Evolutionary conservation across 2,329 filamentous ascomycete species (phyloP).

Genomic region (Aspergillus viridinutans): DNA sequence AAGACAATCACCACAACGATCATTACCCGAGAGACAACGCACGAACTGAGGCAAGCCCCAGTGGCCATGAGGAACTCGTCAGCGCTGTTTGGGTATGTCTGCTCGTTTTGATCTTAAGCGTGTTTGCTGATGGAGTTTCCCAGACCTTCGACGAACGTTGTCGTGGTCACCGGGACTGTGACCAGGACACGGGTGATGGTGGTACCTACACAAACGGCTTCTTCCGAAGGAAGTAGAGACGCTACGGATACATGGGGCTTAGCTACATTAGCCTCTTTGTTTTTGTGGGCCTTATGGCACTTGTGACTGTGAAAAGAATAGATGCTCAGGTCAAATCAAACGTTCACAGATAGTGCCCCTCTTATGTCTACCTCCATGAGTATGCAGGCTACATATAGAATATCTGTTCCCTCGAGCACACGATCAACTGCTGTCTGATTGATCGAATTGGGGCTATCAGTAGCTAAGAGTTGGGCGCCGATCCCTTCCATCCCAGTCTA

Average conservation of each 20-base stretch:
- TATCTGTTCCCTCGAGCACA: too few relatives aligned
- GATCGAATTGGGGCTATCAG: too few relatives aligned
- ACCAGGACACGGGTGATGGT: conserved; percentile 3
- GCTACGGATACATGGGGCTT: background rate
- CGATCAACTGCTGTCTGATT: too few relatives aligned
- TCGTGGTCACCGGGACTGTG: conserved; percentile 5
- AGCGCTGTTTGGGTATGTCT: background rate
- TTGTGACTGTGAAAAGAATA: conserved; percentile 2
- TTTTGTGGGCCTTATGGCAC: conserved; percentile 1
- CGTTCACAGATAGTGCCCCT: background rate
- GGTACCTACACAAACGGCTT: conserved; percentile 4
- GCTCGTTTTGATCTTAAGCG: background rate
- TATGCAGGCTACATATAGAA: too few relatives aligned
- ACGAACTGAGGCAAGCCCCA: conserved; percentile 5
- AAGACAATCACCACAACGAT: background rate
- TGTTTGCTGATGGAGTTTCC: background rate
- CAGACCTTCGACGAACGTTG: conserved; percentile 2
- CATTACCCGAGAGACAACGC: background rate
- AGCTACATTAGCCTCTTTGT: background rate
- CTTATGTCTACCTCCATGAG: background rate
- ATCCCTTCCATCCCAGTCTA: too few relatives aligned
- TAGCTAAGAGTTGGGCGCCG: too few relatives aligned
- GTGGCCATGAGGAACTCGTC: background rate
- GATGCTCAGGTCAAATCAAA: background rate
- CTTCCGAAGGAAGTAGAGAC: background rate